These are phyloP conservation scores for Trichoderma gracile DNA, from an alignment of 2,329 filamentous ascomycete genomes.

Conservation along the genomic window DNA sequence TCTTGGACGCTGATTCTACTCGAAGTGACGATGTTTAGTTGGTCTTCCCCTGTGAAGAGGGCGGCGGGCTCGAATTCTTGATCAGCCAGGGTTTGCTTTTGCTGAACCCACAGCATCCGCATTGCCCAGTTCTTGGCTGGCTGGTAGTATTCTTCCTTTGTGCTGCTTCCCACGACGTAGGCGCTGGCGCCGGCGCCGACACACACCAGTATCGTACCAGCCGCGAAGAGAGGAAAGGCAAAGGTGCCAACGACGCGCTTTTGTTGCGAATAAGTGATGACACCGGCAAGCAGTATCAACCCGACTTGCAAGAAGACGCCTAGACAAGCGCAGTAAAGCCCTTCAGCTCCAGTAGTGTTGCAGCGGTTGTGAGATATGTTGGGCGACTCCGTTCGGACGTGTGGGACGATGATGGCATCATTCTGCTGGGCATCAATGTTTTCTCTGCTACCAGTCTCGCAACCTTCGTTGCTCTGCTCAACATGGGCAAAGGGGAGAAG, in stretches of 20 bases:
- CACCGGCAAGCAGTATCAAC: background rate
- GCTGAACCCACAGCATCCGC: slow-evolving; percentile 36
- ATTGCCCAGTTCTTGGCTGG: background rate
- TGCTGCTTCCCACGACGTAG: slow-evolving; percentile 38
- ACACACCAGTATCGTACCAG: slow-evolving; percentile 35
- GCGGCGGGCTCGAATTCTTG: slow-evolving; percentile 11
- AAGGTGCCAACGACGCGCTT: slow-evolving; percentile 26
- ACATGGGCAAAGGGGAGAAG: no score
- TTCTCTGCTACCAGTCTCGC: background rate
- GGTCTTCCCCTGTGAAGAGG: background rate
- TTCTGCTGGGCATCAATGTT: no score
- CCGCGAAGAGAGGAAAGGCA: slow-evolving; percentile 32
- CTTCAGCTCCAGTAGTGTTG: background rate
- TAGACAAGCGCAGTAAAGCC: background rate
- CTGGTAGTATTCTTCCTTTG: slow-evolving; percentile 31
- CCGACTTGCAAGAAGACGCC: background rate
- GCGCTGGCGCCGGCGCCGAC: slow-evolving; percentile 36
- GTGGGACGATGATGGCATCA: background rate
- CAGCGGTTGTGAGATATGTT: slow-evolving; percentile 15
- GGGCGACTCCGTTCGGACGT: background rate
- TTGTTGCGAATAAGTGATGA: background rate
- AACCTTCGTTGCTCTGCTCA: no score
- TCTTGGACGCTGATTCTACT: background rate
- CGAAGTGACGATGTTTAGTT: background rate
- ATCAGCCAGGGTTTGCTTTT: background rate